A percentile compares a stretch with the other conserved stretches of the same genome.
Evolutionary conservation across 192 early-diverging fungal species (phyloP).

Genomic region (Linnemannia elongata): DNA sequence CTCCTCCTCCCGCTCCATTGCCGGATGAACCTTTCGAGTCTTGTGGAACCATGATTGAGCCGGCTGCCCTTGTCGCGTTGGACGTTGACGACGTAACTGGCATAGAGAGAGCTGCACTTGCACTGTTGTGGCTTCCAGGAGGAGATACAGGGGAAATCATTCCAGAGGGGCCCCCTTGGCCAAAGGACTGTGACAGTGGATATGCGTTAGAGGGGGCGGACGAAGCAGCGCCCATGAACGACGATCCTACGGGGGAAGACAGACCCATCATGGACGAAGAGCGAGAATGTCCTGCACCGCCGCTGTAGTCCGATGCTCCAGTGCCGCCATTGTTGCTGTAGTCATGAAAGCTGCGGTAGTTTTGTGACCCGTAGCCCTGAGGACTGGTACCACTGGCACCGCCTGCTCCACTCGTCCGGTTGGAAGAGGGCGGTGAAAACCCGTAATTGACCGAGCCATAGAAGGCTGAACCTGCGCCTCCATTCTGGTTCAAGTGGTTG

Average conservation of each 20-base stretch:
- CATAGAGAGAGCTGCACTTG: constrained; percentile 15
- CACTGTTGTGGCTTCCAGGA: constrained; percentile 24
- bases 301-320: constrained; percentile 21
- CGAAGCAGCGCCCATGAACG: constrained; percentile 35
- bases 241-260: constrained; percentile 37
- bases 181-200: constrained; percentile 48
- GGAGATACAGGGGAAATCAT: constrained; percentile 52
- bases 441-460: constrained; percentile 32
- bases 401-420: neutral
- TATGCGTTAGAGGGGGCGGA: constrained; percentile 31
- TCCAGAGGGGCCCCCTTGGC: constrained; percentile 21
- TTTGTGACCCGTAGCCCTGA: constrained; percentile 27
- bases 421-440: constrained; percentile 17
- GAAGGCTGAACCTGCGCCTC: constrained; percentile 22
- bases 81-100: constrained; percentile 14
- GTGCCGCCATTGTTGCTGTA: constrained; percentile 17
- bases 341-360: constrained; percentile 38
- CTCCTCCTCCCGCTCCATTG: constrained; percentile 6
- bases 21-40: constrained; percentile 31
- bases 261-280: constrained; percentile 49
- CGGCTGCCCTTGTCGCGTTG: constrained; percentile 21
- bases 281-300: constrained; percentile 28
- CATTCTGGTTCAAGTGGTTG: constrained; percentile 24
- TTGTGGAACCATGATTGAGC: constrained; percentile 24
- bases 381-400: neutral